Conservation (phyloP, 176 grass and related monocot species). For the Musa schizocarpa region DNA sequence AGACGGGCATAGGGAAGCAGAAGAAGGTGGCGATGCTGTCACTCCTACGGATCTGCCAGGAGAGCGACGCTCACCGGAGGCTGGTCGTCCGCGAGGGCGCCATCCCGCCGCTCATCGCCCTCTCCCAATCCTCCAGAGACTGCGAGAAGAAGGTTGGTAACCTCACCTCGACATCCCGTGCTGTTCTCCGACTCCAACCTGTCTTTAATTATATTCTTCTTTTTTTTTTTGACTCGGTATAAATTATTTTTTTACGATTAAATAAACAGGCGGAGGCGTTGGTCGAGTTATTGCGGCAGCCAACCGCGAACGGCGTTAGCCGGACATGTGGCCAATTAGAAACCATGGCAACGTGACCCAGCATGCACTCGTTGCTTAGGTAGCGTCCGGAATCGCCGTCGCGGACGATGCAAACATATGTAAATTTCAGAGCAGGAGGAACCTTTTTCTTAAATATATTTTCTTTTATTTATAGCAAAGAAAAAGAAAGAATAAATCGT, state of each 20-base stretch:
- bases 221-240: not conserved
- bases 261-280: slow-evolving; percentile 52
- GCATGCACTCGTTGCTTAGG: no score
- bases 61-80: slow-evolving; percentile 45
- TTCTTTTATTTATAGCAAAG: no score
- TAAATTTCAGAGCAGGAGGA: no score
- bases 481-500: no score
- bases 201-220: not conserved
- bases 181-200: not conserved
- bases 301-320: slow-evolving; percentile 35
- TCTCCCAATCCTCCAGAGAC: slow-evolving; percentile 51
- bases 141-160: slow-evolving; percentile 55
- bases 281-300: slow-evolving; percentile 68
- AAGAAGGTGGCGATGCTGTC: slow-evolving; percentile 66
- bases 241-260: slow-evolving; percentile 17
- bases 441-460: no score
- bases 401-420: no score
- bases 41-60: slow-evolving; percentile 86
- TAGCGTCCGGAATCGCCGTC: no score
- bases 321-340: not conserved
- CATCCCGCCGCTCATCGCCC: slow-evolving; percentile 82
- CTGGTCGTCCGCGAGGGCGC: slow-evolving; percentile 89
- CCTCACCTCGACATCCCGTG: not conserved
- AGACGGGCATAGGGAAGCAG: slow-evolving; percentile 49
- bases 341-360: no score